Evolutionary conservation across 2,329 filamentous ascomycete genomes (phyloP), one percentile per base, ranked within the genome.

Genomic region (Fusarium longipes): DNA sequence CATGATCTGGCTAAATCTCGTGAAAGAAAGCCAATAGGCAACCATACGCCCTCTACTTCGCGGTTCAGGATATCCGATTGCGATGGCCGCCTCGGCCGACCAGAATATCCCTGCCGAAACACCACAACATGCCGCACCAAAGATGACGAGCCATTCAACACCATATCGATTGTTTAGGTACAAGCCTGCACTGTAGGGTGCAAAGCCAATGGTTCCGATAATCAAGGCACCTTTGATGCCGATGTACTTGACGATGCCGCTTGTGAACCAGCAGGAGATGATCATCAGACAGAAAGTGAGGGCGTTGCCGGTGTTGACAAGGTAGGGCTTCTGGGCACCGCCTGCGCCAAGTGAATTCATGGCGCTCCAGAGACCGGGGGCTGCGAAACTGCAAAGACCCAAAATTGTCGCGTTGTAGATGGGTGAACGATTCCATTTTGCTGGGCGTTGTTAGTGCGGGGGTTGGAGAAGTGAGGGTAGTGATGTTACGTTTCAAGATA

Each of bases 51-150:
- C 88, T 65, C 86, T 82, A 29, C 89, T 89, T 51, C 84, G 84
- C 0, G 88, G 87, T 62, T 91, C 89, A 0, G 89, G 89, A 63
- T 92, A 92, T 0, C 85, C 82, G 9, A 92, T 83, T 0, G 75
- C 77, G 12, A 80, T 77, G 2, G 74, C 75, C 0, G 72, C 75
- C 39, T 80, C 76, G 2, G 77, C 68, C 0, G 77, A 76, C 78
- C 78, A 80, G 8, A 80, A 68, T 0, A 78, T 74, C 0, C 75
- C 77, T 0, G 78, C 80, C 0, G 78, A 78, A 12, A 79, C 51
- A 10, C 81, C 81, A 49, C 81, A 83, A 25, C 75, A 77, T 0
- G 76, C 79, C 0, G 79, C 79, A 2, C 81, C 80, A 11, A 83
- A 74, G 32, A 82, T 75, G 1, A 82, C 77, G 36, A 82, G 79